Evolutionary conservation across 108 stramenopile species (phyloP).

Genomic region (Nitzschia sp.): DNA sequence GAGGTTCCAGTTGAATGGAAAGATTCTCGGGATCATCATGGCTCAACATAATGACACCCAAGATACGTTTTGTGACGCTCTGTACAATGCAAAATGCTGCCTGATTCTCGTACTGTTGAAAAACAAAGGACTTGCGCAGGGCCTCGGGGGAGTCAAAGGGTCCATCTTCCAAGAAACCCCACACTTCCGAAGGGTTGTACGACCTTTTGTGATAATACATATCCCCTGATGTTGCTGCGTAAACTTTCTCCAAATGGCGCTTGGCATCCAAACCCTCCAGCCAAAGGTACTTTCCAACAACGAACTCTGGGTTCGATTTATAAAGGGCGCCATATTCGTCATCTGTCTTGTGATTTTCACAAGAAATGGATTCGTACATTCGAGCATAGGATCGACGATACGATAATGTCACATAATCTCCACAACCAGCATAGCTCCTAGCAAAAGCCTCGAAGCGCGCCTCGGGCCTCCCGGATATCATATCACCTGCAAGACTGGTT

Average conservation of each 20-base stretch:
- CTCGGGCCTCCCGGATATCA: slow-evolving; percentile 69
- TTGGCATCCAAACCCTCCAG: slow-evolving; percentile 67
- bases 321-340: slow-evolving; percentile 51
- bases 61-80: slow-evolving; percentile 60
- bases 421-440: slow-evolving; percentile 82
- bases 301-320: slow-evolving; percentile 50
- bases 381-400: slow-evolving; percentile 84
- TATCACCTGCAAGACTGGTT: slow-evolving; percentile 39
- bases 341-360: slow-evolving; percentile 61
- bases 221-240: slow-evolving; percentile 65
- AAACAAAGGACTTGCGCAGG: slow-evolving; percentile 60
- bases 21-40: slow-evolving; percentile 78
- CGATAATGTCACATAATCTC: slow-evolving; percentile 38
- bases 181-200: slow-evolving; percentile 75
- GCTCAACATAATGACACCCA: slow-evolving; percentile 65
- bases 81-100: slow-evolving; percentile 83
- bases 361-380: slow-evolving; percentile 68
- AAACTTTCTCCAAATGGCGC: slow-evolving; percentile 59
- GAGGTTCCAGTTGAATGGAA: slow-evolving; percentile 71
- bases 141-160: slow-evolving; percentile 54
- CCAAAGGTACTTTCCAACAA: slow-evolving; percentile 65
- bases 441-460: slow-evolving; percentile 86
- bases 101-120: slow-evolving; percentile 57
- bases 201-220: slow-evolving; percentile 51
- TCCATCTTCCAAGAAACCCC: slow-evolving; percentile 82